Conservation (phyloP, 2,329 filamentous ascomycete genomes). For the Aspergillus luchuensis region DNA sequence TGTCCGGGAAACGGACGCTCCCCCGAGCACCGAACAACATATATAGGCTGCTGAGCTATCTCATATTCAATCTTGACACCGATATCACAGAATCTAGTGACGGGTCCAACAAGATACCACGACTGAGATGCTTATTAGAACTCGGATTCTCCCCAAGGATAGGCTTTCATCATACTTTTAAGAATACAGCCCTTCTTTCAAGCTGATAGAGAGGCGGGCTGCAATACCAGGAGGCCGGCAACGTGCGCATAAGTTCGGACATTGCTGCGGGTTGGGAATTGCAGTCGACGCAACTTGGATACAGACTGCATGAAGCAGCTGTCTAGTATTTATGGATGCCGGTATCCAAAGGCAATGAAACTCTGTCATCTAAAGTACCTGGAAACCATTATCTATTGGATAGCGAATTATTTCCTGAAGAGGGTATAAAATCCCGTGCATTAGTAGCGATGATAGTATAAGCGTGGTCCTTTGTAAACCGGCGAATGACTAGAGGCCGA, state of each 20-base stretch:
- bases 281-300: not conserved
- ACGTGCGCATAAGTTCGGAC: conserved; percentile 42
- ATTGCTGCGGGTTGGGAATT: conserved; percentile 19
- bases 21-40: conserved; percentile 40
- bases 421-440: conserved; percentile 33
- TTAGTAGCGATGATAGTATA: conserved; percentile 1
- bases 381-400: conserved; percentile 18
- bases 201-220: conserved; percentile 53
- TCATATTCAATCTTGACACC: conserved; percentile 52
- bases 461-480: not conserved
- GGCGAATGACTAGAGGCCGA: conserved; percentile 16
- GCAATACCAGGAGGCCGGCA: conserved; percentile 58
- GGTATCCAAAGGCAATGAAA: conserved; percentile 10
- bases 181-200: conserved; percentile 53
- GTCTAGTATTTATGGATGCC: conserved; percentile 7
- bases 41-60: conserved; percentile 51
- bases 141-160: not conserved
- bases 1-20: conserved; percentile 28
- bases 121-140: conserved; percentile 34
- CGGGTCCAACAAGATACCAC: conserved; percentile 57
- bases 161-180: conserved; percentile 39
- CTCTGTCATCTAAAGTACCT: not conserved
- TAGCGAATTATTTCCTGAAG: conserved; percentile 36
- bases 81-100: conserved; percentile 51
- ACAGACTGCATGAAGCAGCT: not conserved